These are phyloP conservation scores for Peniophora sp. DNA, from an alignment of 1,284 basidiomycete genomes.

Conservation along the genomic window DNA sequence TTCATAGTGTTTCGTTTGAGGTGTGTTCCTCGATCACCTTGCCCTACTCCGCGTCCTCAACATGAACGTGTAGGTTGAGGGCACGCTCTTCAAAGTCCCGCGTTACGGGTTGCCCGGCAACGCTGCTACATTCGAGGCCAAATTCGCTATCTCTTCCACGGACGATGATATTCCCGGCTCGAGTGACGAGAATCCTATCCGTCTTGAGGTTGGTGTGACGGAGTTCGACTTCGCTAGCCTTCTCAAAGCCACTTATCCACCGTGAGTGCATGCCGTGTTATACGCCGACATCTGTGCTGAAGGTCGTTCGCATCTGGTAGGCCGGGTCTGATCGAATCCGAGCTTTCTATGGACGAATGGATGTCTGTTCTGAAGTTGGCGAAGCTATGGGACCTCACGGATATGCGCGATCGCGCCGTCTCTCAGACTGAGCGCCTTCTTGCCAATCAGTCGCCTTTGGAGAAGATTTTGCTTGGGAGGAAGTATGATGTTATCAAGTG, in stretches of 20 bases:
- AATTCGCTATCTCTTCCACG: background rate
- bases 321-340: background rate
- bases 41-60: too few species aligned
- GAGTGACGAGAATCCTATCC: background rate
- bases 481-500: background rate
- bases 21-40: too few species aligned
- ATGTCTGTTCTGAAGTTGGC: slow-evolving; percentile 7
- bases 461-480: background rate
- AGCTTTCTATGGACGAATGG: slow-evolving; percentile 6
- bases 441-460: background rate
- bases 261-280: background rate
- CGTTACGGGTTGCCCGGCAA: background rate
- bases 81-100: background rate
- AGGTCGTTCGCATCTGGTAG: background rate
- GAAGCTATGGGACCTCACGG: slow-evolving; percentile 5
- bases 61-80: too few species aligned
- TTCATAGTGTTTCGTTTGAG: too few species aligned
- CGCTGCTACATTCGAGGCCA: background rate
- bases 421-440: background rate
- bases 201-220: background rate
- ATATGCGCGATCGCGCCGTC: background rate
- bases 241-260: background rate
- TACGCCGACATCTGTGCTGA: too few species aligned
- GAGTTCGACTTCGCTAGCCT: slow-evolving; percentile 1
- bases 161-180: background rate